A percentile compares a stretch with the other conserved stretches of the same genome.
phyloP scores from a whole-genome alignment of 192 early-diverging fungal species.

The Linnemannia elongata region DNA sequence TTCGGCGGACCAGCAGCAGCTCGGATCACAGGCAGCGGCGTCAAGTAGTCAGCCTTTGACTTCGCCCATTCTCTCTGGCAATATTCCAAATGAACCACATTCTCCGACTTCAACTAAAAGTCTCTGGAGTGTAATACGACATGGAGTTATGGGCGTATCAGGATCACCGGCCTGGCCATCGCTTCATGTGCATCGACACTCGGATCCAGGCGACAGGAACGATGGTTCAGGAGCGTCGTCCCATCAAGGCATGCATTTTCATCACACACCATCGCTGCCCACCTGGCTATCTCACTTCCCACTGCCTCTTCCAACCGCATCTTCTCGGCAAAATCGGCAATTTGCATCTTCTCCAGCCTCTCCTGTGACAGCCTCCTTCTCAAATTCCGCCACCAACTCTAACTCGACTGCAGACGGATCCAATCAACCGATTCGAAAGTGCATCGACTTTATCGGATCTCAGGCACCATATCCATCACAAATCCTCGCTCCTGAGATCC shows the following conservation, averaged over 20 bases:
- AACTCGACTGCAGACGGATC: background rate
- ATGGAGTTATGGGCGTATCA: slow-evolving; percentile 52
- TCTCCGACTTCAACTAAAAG: slow-evolving; percentile 30
- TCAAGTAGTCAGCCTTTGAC: slow-evolving; percentile 19
- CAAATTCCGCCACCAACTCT: background rate
- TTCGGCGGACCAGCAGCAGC: slow-evolving; percentile 16
- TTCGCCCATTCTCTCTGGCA: background rate
- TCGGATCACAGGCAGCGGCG: background rate
- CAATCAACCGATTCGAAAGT: slow-evolving; percentile 13
- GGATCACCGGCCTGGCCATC: slow-evolving; percentile 39
- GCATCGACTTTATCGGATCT: slow-evolving; percentile 19
- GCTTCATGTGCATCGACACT: slow-evolving; percentile 23
- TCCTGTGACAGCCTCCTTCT: background rate
- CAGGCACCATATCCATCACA: slow-evolving; percentile 39
- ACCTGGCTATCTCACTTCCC: slow-evolving; percentile 40
- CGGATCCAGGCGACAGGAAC: slow-evolving; percentile 18
- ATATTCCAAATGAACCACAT: slow-evolving; percentile 15
- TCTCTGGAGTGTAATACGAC: slow-evolving; percentile 41
- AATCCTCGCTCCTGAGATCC: slow-evolving; percentile 20
- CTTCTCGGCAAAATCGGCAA: slow-evolving; percentile 30
- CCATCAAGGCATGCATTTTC: slow-evolving; percentile 18
- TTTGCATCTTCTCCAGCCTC: background rate
- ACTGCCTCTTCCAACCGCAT: slow-evolving; percentile 37
- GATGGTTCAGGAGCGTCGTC: slow-evolving; percentile 3
- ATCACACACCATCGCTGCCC: slow-evolving; percentile 22